Conservation (phyloP, 805 yeast genomes). For the Kuraishia borneana region DNA sequence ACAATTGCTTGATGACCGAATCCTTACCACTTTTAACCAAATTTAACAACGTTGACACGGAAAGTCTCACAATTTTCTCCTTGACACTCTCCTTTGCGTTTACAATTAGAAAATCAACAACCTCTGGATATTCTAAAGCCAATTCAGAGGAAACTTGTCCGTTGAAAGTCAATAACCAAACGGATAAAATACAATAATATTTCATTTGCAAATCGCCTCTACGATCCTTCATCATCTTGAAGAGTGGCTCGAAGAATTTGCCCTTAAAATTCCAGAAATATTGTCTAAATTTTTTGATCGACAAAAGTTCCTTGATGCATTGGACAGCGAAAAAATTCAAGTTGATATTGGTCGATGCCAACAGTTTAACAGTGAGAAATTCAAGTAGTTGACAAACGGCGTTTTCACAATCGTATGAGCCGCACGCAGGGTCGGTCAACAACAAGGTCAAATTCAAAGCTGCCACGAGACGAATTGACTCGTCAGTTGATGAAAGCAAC, state of each 20-base stretch:
- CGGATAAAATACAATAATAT: constrained; percentile 63
- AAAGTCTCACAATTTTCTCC: constrained; percentile 80
- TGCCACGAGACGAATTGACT: constrained; percentile 41
- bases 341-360: constrained; percentile 28
- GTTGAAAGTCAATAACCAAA: constrained; percentile 83
- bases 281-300: constrained; percentile 39
- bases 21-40: constrained; percentile 30
- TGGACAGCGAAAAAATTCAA: constrained; percentile 56
- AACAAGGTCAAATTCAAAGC: constrained; percentile 43
- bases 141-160: constrained; percentile 33
- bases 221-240: constrained; percentile 31
- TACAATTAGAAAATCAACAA: constrained; percentile 38
- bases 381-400: constrained; percentile 27
- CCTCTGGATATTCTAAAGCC: constrained; percentile 40
- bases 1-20: constrained; percentile 47
- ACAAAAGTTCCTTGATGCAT: constrained; percentile 48
- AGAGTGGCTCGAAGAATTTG: constrained; percentile 35
- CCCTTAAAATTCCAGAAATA: constrained; percentile 34
- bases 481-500: constrained; percentile 44
- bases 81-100: constrained; percentile 76
- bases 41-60: constrained; percentile 65
- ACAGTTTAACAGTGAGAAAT: constrained; percentile 16
- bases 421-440: constrained; percentile 18
- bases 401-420: constrained; percentile 15
- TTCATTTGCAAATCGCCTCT: constrained; percentile 64